Conservation (phyloP, 768 basidiomycete species). For the Russula lepida region DNA sequence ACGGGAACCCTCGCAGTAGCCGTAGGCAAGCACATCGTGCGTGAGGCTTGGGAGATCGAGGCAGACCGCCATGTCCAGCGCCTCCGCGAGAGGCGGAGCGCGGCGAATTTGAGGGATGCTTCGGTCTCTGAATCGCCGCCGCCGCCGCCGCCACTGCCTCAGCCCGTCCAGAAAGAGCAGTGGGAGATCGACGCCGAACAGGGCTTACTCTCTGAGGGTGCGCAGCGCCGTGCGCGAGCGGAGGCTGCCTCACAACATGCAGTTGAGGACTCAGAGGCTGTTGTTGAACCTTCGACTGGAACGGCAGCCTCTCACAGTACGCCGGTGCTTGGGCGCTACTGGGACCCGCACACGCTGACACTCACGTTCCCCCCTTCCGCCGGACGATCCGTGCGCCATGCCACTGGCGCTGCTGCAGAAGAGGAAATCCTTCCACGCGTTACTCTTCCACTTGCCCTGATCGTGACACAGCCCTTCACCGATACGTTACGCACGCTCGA, state of each 20-base stretch:
- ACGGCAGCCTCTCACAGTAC: slow-evolving; percentile 15
- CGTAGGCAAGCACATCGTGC: slow-evolving; percentile 61
- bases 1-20: slow-evolving; percentile 30
- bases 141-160: slow-evolving; percentile 11
- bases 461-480: slow-evolving; percentile 17
- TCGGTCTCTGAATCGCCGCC: not conserved
- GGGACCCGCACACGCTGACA: slow-evolving; percentile 10
- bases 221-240: slow-evolving; percentile 54
- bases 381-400: not conserved
- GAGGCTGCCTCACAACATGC: slow-evolving; percentile 31
- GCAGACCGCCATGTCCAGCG: slow-evolving; percentile 42
- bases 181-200: slow-evolving; percentile 79
- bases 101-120: slow-evolving; percentile 20
- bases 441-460: slow-evolving; percentile 18
- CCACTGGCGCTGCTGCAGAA: not conserved
- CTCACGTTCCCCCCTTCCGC: slow-evolving; percentile 17
- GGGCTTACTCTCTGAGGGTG: slow-evolving; percentile 67
- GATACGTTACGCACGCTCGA: slow-evolving; percentile 35
- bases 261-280: not conserved
- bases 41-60: slow-evolving; percentile 77
- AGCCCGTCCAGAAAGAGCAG: slow-evolving; percentile 48
- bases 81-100: slow-evolving; percentile 21
- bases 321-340: slow-evolving; percentile 13
- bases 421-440: slow-evolving; percentile 9
- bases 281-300: slow-evolving; percentile 1